A percentile compares a stretch with the other conserved stretches of the same genome.
phyloP scores from a whole-genome alignment of 2,329 filamentous ascomycete species.

The Fusarium circinatum region DNA sequence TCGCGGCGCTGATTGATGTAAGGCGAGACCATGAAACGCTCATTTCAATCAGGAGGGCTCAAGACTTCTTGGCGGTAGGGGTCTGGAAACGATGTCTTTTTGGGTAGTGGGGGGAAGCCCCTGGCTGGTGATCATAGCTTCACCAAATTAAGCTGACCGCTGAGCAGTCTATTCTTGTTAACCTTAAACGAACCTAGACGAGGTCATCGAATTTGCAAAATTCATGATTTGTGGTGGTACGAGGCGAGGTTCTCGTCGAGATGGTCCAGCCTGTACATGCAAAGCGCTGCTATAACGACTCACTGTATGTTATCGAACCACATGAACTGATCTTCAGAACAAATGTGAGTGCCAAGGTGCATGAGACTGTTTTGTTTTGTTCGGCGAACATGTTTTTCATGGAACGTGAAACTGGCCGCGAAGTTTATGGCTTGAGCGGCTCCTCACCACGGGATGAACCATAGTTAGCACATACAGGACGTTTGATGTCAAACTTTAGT shows the following conservation, averaged over 20 bases:
- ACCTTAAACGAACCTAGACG: background rate
- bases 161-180: constrained; percentile 1
- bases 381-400: background rate
- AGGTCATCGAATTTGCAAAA: background rate
- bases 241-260: background rate
- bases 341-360: background rate
- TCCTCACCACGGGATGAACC: constrained; percentile 5
- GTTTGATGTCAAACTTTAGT: background rate
- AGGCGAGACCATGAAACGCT: constrained; percentile 14
- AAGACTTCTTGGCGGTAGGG: constrained; percentile 18
- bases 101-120: background rate
- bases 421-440: background rate
- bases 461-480: background rate
- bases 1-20: background rate
- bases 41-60: constrained; percentile 1
- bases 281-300: background rate
- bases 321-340: background rate
- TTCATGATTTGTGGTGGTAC: background rate
- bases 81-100: background rate
- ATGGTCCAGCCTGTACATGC: background rate
- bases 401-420: constrained; percentile 5
- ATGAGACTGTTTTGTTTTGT: background rate
- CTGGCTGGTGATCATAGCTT: constrained; percentile 19
- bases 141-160: background rate
- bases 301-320: background rate